phyloP scores from a whole-genome alignment of 345 rosid genomes.

The Arabis alpina region DNA sequence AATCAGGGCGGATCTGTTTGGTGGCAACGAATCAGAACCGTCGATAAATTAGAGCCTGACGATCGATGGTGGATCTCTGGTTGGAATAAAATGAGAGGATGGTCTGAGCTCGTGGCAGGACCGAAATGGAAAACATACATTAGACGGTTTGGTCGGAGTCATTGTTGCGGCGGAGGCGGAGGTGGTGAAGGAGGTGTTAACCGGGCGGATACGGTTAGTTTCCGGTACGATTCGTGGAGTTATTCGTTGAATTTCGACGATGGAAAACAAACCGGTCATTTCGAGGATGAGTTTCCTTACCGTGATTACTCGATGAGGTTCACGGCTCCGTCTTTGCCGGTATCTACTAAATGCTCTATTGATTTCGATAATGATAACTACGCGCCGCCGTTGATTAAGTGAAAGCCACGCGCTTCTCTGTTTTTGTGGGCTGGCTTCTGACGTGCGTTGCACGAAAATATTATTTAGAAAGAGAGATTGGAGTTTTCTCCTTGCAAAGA shows the following conservation, averaged over 20 bases:
- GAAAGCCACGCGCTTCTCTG: constrained; percentile 25
- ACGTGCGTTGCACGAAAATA: constrained; percentile 36
- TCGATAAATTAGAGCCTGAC: constrained; percentile 34
- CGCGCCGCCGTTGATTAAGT: constrained; percentile 30
- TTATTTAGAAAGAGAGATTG: background rate
- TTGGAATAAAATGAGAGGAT: constrained; percentile 54
- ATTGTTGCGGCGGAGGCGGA: constrained; percentile 26
- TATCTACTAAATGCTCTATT: constrained; percentile 48
- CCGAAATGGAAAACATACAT: constrained; percentile 62
- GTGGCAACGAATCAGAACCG: constrained; percentile 52
- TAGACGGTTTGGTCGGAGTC: constrained; percentile 47
- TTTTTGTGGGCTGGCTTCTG: constrained; percentile 4
- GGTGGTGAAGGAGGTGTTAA: constrained; percentile 8
- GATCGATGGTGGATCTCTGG: constrained; percentile 52
- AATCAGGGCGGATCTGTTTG: constrained; percentile 42
- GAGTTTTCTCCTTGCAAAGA: constrained; percentile 7
- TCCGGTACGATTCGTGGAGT: constrained; percentile 77
- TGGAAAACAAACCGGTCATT: constrained; percentile 46
- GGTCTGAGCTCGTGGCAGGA: constrained; percentile 58
- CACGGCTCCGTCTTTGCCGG: constrained; percentile 50
- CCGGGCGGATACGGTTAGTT: constrained; percentile 45
- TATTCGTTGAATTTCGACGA: constrained; percentile 91
- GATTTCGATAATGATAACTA: constrained; percentile 45
- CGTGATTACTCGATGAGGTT: constrained; percentile 60
- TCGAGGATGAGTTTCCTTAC: constrained; percentile 43